Conservation (phyloP, 1,139 yeast genomes). For the Sugiyamaella xylanicola region DNA sequence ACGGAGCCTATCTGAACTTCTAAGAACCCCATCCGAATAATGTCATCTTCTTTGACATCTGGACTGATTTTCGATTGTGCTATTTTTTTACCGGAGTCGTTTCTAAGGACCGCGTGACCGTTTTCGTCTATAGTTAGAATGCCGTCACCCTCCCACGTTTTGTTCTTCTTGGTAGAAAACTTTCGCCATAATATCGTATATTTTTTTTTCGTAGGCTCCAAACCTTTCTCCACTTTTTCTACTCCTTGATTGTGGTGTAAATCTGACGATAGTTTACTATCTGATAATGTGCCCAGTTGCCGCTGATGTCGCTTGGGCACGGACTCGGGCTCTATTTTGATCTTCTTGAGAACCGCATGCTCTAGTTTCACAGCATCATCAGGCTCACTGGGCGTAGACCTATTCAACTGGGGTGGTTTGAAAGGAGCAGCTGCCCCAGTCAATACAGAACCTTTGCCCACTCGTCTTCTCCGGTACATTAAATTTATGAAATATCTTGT, state of each 20-base stretch:
- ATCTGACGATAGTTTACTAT: background rate
- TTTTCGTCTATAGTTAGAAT: constrained; percentile 43
- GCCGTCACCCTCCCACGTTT: constrained; percentile 97
- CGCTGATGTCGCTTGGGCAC: constrained; percentile 14
- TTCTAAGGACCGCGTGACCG: constrained; percentile 27
- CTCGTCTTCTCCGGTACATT: constrained; percentile 17
- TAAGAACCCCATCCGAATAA: constrained; percentile 51
- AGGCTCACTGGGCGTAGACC: background rate
- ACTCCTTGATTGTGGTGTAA: too few relatives aligned
- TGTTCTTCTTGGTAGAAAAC: constrained; percentile 71
- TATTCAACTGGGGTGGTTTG: constrained; percentile 13
- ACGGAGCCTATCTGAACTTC: constrained; percentile 58
- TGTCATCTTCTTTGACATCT: constrained; percentile 45
- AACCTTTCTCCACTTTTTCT: too few relatives aligned
- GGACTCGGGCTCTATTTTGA: background rate
- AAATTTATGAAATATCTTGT: background rate
- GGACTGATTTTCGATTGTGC: constrained; percentile 18
- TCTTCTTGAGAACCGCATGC: background rate
- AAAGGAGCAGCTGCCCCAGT: constrained; percentile 17
- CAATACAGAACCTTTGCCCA: constrained; percentile 3
- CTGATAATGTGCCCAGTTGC: background rate
- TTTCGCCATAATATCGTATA: constrained; percentile 65
- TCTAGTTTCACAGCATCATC: background rate
- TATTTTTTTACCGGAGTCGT: constrained; percentile 32
- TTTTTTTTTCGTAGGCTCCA: background rate